A percentile compares a stretch with the other conserved stretches of the same genome.
These are phyloP conservation scores for Hymenochaete sp. DNA, from an alignment of 1,284 basidiomycete genomes.

Conservation along the genomic window DNA sequence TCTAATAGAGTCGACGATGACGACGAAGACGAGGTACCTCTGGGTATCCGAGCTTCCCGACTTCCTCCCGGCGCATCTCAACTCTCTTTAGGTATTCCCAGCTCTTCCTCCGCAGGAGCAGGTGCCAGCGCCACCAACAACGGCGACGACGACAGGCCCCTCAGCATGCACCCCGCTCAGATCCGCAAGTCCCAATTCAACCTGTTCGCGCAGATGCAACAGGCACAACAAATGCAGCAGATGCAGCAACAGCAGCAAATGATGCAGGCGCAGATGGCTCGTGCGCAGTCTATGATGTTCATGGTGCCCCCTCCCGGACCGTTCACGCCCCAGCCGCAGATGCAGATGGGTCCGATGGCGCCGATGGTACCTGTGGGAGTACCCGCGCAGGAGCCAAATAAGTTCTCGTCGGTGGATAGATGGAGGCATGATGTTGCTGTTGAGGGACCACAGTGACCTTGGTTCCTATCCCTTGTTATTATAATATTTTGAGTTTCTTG, in stretches of 20 bases:
- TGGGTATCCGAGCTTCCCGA: constrained; percentile 52
- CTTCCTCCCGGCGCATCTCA: constrained; percentile 19
- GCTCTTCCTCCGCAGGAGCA: constrained; percentile 19
- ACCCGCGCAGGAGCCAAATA: constrained; percentile 46
- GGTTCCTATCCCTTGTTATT: not conserved
- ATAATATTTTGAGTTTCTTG: constrained; percentile 4
- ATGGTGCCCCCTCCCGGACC: constrained; percentile 41
- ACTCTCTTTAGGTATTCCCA: constrained; percentile 24
- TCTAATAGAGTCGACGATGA: constrained; percentile 32
- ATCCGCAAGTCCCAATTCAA: constrained; percentile 66
- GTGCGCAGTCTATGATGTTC: constrained; percentile 52
- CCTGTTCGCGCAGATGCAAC: constrained; percentile 48
- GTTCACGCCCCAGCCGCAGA: constrained; percentile 37
- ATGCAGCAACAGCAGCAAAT: constrained; percentile 71
- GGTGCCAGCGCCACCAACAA: constrained; percentile 20
- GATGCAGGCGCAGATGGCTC: constrained; percentile 63
- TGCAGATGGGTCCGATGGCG: constrained; percentile 31
- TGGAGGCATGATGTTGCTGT: constrained; percentile 72
- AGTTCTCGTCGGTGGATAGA: constrained; percentile 62
- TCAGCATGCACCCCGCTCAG: constrained; percentile 70
- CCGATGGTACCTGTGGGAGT: too few species aligned
- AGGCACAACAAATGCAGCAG: constrained; percentile 61
- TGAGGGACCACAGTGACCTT: constrained; percentile 42
- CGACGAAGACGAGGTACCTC: constrained; percentile 62
- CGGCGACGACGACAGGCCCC: constrained; percentile 40